A percentile compares a stretch with the other conserved stretches of the same genome.
Conservation (phyloP, 2,329 filamentous ascomycete species). For the Reticulascus tulasneorum region DNA sequence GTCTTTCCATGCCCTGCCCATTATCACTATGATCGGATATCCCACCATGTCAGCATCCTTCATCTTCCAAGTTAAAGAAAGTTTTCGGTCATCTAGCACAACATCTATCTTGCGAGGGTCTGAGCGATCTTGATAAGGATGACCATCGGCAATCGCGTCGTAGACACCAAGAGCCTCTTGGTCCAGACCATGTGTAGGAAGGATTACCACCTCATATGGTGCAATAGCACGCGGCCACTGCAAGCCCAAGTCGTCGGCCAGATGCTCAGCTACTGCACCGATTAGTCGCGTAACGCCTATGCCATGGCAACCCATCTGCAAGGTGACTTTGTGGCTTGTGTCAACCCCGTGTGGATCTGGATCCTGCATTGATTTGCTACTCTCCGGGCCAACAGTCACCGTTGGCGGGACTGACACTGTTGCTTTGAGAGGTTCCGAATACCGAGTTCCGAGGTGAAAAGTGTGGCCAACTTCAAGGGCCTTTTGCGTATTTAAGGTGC, state of each 20-base stretch:
- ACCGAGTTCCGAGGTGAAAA: conserved; percentile 87
- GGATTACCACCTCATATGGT: conserved; percentile 72
- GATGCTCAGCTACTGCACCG: conserved; percentile 74
- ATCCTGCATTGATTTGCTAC: conserved; percentile 3
- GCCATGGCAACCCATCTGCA: conserved; percentile 96
- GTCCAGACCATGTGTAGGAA: conserved; percentile 46
- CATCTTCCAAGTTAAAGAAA: conserved; percentile 77
- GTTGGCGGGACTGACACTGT: conserved; percentile 45
- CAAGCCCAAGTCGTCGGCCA: conserved; percentile 68
- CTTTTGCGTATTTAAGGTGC: conserved; percentile 60
- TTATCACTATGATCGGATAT: conserved; percentile 76
- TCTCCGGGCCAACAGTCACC: neutral
- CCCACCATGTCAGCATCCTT: conserved; percentile 86
- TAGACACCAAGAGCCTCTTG: conserved; percentile 57
- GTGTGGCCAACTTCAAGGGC: conserved; percentile 93
- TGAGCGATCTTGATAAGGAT: neutral
- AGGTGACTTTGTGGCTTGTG: conserved; percentile 27
- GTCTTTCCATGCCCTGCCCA: conserved; percentile 67
- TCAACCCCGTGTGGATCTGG: too few species aligned
- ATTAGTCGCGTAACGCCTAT: conserved; percentile 91
- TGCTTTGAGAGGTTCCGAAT: conserved; percentile 71
- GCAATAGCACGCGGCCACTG: conserved; percentile 87
- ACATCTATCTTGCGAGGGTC: conserved; percentile 60
- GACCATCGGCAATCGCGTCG: conserved; percentile 46
- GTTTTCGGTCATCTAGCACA: conserved; percentile 69